These are phyloP conservation scores for Tricholoma sp. DNA, from an alignment of 768 basidiomycete species.

Conservation along the genomic window DNA sequence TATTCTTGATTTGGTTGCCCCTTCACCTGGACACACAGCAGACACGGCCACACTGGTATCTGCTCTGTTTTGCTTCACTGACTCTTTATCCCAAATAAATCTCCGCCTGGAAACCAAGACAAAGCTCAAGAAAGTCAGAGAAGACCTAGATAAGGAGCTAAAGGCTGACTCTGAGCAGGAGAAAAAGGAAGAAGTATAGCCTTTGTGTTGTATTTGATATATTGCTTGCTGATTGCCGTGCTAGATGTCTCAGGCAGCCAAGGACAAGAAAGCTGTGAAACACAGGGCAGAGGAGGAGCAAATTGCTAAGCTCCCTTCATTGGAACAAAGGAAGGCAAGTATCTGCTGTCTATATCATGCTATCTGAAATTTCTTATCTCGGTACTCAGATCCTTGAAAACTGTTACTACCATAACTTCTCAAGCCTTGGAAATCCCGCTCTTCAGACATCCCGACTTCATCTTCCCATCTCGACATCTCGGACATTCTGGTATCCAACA, in stretches of 20 bases:
- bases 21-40: slow-evolving; percentile 39
- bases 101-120: slow-evolving; percentile 81
- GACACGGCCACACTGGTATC: slow-evolving; percentile 60
- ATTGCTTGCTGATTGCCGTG: too few relatives aligned
- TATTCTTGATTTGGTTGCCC: slow-evolving; percentile 59
- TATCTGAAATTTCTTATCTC: too few relatives aligned
- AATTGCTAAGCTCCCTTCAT: slow-evolving; percentile 65
- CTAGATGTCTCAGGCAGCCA: too few relatives aligned
- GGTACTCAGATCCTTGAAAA: slow-evolving; percentile 35
- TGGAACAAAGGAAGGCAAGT: slow-evolving; percentile 87
- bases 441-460: too few relatives aligned
- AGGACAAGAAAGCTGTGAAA: slow-evolving; percentile 79
- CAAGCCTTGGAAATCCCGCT: slow-evolving; percentile 28
- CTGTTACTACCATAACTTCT: neutral
- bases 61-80: slow-evolving; percentile 71
- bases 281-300: slow-evolving; percentile 70
- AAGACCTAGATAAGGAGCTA: too few relatives aligned
- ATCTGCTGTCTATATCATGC: too few relatives aligned
- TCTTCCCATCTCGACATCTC: too few relatives aligned
- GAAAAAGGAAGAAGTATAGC: too few relatives aligned
- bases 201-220: too few relatives aligned
- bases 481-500: too few relatives aligned
- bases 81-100: slow-evolving; percentile 51
- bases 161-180: too few relatives aligned
- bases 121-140: too few relatives aligned